Evolutionary conservation across 129 eudicot species (phyloP).

Genomic region (Kitagawia praeruptora): DNA sequence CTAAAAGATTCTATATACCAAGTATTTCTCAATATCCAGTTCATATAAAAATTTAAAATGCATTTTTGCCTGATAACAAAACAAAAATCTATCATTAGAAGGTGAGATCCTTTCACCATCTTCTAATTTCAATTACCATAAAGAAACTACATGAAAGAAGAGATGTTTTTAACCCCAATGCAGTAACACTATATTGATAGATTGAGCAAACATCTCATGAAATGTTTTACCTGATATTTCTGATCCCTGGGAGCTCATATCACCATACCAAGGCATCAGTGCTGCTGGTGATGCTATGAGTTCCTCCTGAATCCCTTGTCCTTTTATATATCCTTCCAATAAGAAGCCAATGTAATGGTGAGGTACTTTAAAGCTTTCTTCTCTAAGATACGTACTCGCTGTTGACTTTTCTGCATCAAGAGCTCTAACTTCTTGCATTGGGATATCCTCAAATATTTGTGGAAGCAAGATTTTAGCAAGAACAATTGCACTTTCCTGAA

Average conservation of each 20-base stretch:
- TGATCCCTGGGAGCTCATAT: slow-evolving; percentile 46
- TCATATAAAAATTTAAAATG: neutral
- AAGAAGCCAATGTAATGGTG: slow-evolving; percentile 50
- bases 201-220: neutral
- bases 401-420: slow-evolving; percentile 78
- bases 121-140: neutral
- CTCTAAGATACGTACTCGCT: slow-evolving; percentile 47
- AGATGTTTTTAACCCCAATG: neutral
- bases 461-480: slow-evolving; percentile 81
- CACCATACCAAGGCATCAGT: slow-evolving; percentile 36
- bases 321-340: slow-evolving; percentile 63
- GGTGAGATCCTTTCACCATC: neutral
- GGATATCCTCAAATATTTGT: slow-evolving; percentile 59
- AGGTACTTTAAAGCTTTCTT: slow-evolving; percentile 69
- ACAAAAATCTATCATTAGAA: neutral
- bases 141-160: neutral
- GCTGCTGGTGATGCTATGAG: slow-evolving; percentile 71
- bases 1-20: neutral
- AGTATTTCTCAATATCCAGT: neutral
- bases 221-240: slow-evolving; percentile 52
- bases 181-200: neutral
- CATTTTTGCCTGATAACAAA: neutral
- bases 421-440: slow-evolving; percentile 70
- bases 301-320: slow-evolving; percentile 49
- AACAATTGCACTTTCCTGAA: slow-evolving; percentile 71